Percentiles rank a stretch among this genome's conserved stretches.
These are phyloP conservation scores for Albophoma yamanashiensis DNA, from an alignment of 2,329 filamentous ascomycete genomes.

Conservation along the genomic window DNA sequence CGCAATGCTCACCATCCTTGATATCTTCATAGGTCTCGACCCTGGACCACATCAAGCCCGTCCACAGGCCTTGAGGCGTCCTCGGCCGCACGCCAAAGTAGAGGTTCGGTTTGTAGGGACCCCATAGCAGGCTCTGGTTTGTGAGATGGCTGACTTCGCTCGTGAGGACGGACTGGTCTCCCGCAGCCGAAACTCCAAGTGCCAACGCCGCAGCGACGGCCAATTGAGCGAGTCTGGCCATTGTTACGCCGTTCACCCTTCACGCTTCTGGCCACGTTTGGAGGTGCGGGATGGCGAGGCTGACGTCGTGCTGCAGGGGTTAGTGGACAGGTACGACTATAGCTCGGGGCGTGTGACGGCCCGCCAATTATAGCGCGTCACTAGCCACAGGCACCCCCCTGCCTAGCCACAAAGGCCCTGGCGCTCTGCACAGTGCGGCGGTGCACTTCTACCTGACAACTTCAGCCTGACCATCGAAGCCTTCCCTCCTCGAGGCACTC, in stretches of 20 bases:
- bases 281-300: constrained; percentile 10
- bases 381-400: not conserved
- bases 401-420: constrained; percentile 11
- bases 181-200: constrained; percentile 12
- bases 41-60: constrained; percentile 80
- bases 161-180: constrained; percentile 28
- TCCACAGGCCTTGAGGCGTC: constrained; percentile 68
- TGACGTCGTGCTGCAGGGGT: constrained; percentile 5
- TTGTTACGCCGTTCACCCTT: no score
- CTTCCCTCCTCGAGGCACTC: not conserved
- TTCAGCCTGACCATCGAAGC: not conserved
- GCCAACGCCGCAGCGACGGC: constrained; percentile 17
- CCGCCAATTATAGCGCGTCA: constrained; percentile 9
- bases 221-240: constrained; percentile 20
- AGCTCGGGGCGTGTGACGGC: constrained; percentile 9
- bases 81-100: constrained; percentile 87
- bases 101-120: constrained; percentile 84
- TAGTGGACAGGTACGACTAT: no score
- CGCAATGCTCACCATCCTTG: constrained; percentile 51
- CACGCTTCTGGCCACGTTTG: constrained; percentile 1
- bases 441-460: not conserved
- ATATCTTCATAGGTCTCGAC: constrained; percentile 69
- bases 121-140: constrained; percentile 90
- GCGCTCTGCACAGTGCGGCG: not conserved
- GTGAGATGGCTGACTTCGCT: constrained; percentile 41